Evolutionary conservation across 2,329 filamentous ascomycete species (phyloP).

Genomic region (Aspergillus viridinutans): DNA sequence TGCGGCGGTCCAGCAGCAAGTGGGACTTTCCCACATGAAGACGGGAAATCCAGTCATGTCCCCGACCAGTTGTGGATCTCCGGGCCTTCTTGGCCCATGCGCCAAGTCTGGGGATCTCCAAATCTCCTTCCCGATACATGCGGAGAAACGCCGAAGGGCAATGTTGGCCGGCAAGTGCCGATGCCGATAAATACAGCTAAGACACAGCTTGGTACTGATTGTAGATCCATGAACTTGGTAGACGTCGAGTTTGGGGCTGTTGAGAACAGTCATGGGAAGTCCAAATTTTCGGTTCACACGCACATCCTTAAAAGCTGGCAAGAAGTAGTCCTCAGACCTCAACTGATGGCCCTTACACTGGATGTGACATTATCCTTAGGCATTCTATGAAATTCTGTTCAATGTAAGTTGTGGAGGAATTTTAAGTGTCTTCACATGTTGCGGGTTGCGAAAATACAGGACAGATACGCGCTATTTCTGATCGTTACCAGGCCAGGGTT

Average conservation of each 20-base stretch:
- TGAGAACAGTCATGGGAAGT: not conserved
- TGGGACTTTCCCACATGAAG: not conserved
- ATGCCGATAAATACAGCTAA: not conserved
- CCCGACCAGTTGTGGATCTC: not conserved
- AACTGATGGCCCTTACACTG: not conserved
- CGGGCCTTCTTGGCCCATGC: not conserved
- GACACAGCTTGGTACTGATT: not conserved
- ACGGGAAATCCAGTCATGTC: not conserved
- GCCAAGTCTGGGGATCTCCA: constrained; percentile 6
- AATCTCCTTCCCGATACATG: constrained; percentile 4
- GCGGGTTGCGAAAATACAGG: not conserved
- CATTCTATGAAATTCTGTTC: not conserved
- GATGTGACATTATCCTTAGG: not conserved
- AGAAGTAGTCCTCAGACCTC: too few relatives aligned
- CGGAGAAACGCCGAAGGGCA: constrained; percentile 1
- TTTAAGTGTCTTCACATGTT: not conserved
- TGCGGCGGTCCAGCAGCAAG: not conserved
- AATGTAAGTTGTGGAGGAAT: not conserved
- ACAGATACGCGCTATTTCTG: not conserved
- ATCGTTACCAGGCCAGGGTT: not conserved
- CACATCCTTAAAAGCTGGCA: too few relatives aligned
- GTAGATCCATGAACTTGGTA: not conserved
- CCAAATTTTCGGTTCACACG: not conserved
- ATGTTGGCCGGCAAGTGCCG: not conserved
- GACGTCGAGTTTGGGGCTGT: not conserved